phyloP scores from a whole-genome alignment of 202 grass and related monocot genomes.

The Setaria italica region DNA sequence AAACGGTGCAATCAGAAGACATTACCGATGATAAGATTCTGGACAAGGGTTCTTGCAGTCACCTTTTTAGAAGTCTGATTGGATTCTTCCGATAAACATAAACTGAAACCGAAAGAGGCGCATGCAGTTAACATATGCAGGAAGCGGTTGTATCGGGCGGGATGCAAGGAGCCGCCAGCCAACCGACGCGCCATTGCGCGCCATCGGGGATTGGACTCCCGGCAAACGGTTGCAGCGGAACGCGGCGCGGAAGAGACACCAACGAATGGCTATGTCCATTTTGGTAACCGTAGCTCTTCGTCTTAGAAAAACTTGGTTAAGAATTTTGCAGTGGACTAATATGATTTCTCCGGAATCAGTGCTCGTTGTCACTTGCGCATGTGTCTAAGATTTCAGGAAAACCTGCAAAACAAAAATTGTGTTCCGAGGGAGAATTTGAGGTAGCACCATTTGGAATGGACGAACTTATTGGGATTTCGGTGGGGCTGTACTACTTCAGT shows the following conservation, averaged over 20 bases:
- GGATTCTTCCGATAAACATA: background rate
- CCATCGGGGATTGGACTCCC: slow-evolving; percentile 6
- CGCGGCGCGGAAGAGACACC: background rate
- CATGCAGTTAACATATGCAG: slow-evolving; percentile 29
- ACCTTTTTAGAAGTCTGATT: background rate
- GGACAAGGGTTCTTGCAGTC: background rate
- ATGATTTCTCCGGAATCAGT: too few species aligned
- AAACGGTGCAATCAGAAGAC: background rate
- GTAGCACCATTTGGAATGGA: too few species aligned
- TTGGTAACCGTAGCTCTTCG: background rate
- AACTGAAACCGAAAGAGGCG: slow-evolving; percentile 15
- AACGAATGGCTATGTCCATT: background rate
- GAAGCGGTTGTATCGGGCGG: background rate
- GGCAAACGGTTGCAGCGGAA: background rate
- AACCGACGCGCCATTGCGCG: slow-evolving; percentile 37
- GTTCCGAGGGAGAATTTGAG: background rate
- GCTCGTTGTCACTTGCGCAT: background rate
- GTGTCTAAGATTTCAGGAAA: background rate
- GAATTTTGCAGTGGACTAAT: background rate
- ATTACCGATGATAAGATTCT: background rate
- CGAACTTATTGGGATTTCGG: too few species aligned
- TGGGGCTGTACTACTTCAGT: too few species aligned
- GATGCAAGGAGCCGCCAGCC: background rate
- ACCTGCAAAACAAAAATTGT: background rate
- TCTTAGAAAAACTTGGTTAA: background rate